Evolutionary conservation across 2,329 filamentous ascomycete genomes (phyloP), one percentile per base, ranked within the genome.

Genomic region (Aureobasidium subglaciale): DNA sequence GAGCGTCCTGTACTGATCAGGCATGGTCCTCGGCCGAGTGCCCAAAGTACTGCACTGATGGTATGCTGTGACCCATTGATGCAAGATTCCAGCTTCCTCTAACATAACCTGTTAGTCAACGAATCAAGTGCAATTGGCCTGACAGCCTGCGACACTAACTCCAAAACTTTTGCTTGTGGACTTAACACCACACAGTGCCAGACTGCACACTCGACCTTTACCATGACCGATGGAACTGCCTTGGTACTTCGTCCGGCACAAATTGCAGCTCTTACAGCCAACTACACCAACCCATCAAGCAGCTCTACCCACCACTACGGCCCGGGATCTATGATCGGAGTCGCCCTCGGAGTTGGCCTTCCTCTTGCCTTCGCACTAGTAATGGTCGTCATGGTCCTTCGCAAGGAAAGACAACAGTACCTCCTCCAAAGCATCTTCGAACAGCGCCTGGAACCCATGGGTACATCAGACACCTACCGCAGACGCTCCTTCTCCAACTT

Each of bases 1-100:
- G 65, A 55, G 60, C 59, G 20, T 67, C 64, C 37, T 68, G 67
- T 56, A 68, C 65, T 16, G 67, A 69, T 42, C 59, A 65, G 52
- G 62, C 59, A 10, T 69, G 67, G 67, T 55, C 55, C 8, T 64
- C 61, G 22, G 50, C 59, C 35, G 60, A 62, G 27, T 69, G 66
- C 61, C 56, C 65, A 3, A 54, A 52, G 38, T 67, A 64, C 42
- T 68, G 66, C 60, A 63, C 53, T 27, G 30, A 30, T 10, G 38
- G 65, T 67, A 43, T 40, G 16, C n/a, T 25, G 9, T 11, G 5
- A 18, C n/a, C 9, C 24, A n/a, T 25, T 10, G 16, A 41, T 18
- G 4, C 5, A 25, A 37, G 10, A 4, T 6, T 27, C 24, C n/a
- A 27, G 5, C 2, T 9, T 11, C 9, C 16, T 20, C 48, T 52